Conservation (phyloP, 306 rosid species). For the Cucurbita ficifolia region DNA sequence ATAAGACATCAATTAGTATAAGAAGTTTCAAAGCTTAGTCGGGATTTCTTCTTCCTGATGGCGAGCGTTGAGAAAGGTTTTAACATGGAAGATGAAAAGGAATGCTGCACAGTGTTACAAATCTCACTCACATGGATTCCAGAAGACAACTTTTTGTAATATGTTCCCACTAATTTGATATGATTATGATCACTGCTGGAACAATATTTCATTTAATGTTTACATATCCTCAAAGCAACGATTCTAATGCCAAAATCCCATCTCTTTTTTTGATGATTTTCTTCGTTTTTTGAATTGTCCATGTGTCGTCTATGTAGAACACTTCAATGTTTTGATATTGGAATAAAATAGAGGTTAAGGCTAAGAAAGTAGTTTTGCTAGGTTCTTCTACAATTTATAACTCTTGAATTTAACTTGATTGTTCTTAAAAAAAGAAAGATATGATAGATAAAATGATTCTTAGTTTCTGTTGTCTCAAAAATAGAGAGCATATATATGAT, state of each 20-base stretch:
- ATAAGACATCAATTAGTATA: neutral
- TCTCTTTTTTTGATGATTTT: neutral
- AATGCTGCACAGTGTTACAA: neutral
- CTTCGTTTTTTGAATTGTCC: neutral
- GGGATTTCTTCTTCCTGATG: too few relatives aligned
- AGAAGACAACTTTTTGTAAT: neutral
- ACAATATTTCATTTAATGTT: neutral
- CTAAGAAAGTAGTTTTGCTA: neutral
- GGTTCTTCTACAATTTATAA: neutral
- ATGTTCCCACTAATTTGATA: constrained; percentile 9
- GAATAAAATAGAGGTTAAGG: neutral
- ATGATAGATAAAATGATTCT: neutral
- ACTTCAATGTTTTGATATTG: neutral
- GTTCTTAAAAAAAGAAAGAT: neutral
- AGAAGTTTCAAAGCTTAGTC: neutral
- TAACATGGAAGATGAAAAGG: neutral
- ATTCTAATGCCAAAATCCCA: neutral
- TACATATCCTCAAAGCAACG: neutral
- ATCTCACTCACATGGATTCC: constrained; percentile 3
- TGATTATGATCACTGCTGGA: neutral
- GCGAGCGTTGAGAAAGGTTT: neutral
- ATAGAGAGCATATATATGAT: neutral
- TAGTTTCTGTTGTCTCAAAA: neutral
- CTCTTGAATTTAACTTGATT: neutral
- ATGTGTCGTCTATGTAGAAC: neutral